Percentiles rank a stretch among this genome's conserved stretches.
phyloP scores from a whole-genome alignment of 768 basidiomycete genomes.

The Phaffia australis region DNA sequence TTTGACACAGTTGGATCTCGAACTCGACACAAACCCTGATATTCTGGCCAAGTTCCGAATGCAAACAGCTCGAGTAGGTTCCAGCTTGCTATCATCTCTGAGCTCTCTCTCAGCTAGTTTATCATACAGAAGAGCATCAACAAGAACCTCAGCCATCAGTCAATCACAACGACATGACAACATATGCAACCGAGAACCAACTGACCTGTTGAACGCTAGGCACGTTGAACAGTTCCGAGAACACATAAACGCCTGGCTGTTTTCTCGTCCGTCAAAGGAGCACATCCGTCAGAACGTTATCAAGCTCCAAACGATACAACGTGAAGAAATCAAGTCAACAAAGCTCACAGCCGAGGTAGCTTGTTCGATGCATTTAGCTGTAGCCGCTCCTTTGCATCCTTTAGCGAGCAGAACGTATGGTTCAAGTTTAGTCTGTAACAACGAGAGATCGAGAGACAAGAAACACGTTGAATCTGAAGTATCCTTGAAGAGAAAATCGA shows the following conservation, averaged over 20 bases:
- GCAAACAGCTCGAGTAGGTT: constrained; percentile 74
- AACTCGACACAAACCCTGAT: constrained; percentile 49
- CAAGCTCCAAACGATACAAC: too few species aligned
- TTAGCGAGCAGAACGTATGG: constrained; percentile 45
- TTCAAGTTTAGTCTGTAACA: constrained; percentile 18
- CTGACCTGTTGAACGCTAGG: constrained; percentile 67
- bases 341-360: constrained; percentile 57
- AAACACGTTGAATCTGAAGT: too few species aligned
- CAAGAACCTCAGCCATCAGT: not conserved
- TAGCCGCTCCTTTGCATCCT: constrained; percentile 80
- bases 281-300: constrained; percentile 14
- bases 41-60: constrained; percentile 76
- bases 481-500: too few species aligned
- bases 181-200: not conserved
- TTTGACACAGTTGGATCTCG: not conserved
- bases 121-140: not conserved
- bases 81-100: constrained; percentile 53
- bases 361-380: constrained; percentile 68
- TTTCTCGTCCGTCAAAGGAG: not conserved
- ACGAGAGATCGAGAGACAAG: too few species aligned
- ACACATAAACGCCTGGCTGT: constrained; percentile 75
- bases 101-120: constrained; percentile 53
- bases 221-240: constrained; percentile 72
- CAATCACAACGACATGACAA: not conserved
- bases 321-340: not conserved